Evolutionary conservation across 1,139 yeast genomes (phyloP), one percentile per base, ranked within the genome.

Genomic region (Zygoascus sp.): DNA sequence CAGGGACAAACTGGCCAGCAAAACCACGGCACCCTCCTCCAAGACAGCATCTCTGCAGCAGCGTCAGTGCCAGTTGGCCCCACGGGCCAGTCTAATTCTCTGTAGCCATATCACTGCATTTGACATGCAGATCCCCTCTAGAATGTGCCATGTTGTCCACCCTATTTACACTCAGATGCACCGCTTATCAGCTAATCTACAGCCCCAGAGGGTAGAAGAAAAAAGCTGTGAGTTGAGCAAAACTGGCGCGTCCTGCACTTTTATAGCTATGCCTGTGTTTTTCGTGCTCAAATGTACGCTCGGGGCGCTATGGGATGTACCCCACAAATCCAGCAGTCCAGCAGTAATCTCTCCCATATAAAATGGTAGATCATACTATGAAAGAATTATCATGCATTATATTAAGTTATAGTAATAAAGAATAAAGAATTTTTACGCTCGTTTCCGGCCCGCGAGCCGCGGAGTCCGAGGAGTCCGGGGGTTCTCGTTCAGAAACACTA

Each of bases 401-500:
- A 7, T 23, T 23, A 10, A 23, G 10, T n/a, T n/a, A n/a, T n/a
- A n/a, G n/a, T n/a, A n/a, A n/a, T n/a, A n/a, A 25, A 25, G 3
- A 10, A 25, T 25, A 25, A 10, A 25, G n/a, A 3, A 10, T n/a
- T 25, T 10, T 25, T 25, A 6, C 4, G 8, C 28, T 25, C 28
- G 28, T 25, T 25, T 25, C 28, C n/a, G 9, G 3, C 28, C 28
- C 4, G 28, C n/a, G 8, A 25, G 9, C n/a, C 28, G 28, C 8
- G 28, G 28, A 3, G 28, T 25, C n/a, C 28, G 28, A 11, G 39
- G 16, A n/a, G 25, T 13, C 10, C 43, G 35, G 13, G 13, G 30
- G 21, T 32, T 40, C 43, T 40, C 43, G 13, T 40, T 40, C 11
- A 40, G 43, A 32, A 40, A 40, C 35, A 40, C 43, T 30, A 40